A percentile compares a stretch with the other conserved stretches of the same genome.
Evolutionary conservation across 148 eudicot species (phyloP).

Genomic region (Cornus florida): DNA sequence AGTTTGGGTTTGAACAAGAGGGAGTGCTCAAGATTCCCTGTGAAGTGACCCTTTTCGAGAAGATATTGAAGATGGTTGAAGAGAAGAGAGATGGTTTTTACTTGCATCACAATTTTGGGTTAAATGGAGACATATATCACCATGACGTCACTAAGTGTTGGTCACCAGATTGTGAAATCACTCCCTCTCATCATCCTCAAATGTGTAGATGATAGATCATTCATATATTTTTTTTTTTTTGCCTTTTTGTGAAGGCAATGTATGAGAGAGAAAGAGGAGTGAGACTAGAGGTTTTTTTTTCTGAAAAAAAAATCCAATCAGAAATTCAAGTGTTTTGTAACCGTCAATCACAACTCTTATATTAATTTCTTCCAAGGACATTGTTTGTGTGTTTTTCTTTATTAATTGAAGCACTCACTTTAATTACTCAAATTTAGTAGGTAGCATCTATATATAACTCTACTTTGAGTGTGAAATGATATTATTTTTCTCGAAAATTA

Average conservation of each 20-base stretch:
- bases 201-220: conserved; percentile 36
- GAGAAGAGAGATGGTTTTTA: conserved; percentile 31
- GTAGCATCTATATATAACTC: too few species aligned
- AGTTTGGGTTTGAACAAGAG: conserved; percentile 89
- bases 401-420: too few species aligned
- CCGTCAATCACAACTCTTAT: not conserved
- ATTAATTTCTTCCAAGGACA: too few species aligned
- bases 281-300: not conserved
- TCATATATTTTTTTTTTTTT: not conserved
- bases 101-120: conserved; percentile 23
- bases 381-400: not conserved
- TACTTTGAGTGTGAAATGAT: too few species aligned
- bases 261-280: not conserved
- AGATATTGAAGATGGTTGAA: conserved; percentile 58
- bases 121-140: not conserved
- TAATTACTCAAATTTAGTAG: too few species aligned
- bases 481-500: too few species aligned
- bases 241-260: not conserved
- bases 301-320: too few species aligned
- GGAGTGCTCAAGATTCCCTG: conserved; percentile 88
- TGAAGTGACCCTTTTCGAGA: conserved; percentile 60
- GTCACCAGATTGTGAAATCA: conserved; percentile 38
- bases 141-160: conserved; percentile 17
- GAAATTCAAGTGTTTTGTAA: too few species aligned
- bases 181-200: conserved; percentile 35